Evolutionary conservation across 1,284 basidiomycete species (phyloP), one percentile per base, ranked within the genome.

Genomic region (Microbotryum intermedium): DNA sequence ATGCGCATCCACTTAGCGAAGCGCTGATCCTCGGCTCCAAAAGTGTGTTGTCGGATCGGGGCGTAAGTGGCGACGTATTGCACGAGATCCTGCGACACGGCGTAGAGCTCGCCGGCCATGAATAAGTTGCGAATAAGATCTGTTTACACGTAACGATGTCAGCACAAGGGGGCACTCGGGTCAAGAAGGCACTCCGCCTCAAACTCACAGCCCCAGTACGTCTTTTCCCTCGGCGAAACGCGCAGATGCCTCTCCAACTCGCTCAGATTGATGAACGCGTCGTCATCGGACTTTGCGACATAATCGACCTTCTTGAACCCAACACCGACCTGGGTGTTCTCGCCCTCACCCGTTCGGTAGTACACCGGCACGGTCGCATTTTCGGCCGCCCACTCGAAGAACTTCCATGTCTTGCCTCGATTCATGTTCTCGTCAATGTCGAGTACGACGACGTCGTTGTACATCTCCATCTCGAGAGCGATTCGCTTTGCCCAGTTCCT

Each of bases 61-160:
- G 84, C 79, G 59, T 90, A 87, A 42, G 80, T 82, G 26, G 90
- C 84, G 16, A 92, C 80, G 83, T 89, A 97, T 63, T 87, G 80
- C n/a, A 92, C 90, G 57, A 98, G 79, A 72, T 87, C 87, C 80
- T 85, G 88, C 55, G 89, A 93, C 29, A 98, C 78, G 10, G 85
- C 92, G 74, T 98, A 98, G 61, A 91, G 77, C 75, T 98, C 93
- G 25, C 94, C 94, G 5, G 84, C 94, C 93, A 98, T 97, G 77
- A 97, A 97, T 58, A 79, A 79, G 72, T 93, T 89, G 66, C 90
- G 91, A 50, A 97, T 88, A 42, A 97, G 84, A 74, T 97, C 78
- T 79, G 62, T 4, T 8, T n/a, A n/a, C n/a, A n/a, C n/a, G n/a
- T n/a, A 47, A 50, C 6, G 43, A n/a, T 16, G 56, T 52, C 21